Evolutionary conservation across 352 stramenopile species (phyloP), one percentile per base, ranked within the genome.

Genomic region (Aphanomyces stellatus): DNA sequence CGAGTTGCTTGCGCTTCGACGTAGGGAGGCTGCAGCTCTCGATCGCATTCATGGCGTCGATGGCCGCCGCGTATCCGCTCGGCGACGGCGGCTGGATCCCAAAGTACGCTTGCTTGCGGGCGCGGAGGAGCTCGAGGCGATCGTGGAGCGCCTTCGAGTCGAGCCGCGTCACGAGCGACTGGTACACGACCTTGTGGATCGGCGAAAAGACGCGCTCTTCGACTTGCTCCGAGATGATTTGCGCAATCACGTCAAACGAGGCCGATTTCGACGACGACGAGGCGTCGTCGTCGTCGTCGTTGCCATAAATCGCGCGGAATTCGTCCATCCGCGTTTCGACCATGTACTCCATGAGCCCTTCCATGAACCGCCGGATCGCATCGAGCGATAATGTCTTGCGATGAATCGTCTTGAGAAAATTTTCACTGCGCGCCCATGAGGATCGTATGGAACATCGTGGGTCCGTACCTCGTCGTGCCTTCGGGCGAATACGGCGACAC

Each of bases 171-270:
- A 74, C 80, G 40, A 95, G 79, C 51, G 80, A 87, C 40, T 85
- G 75, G 56, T 87, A 73, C 46, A 95, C 83, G 13, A 60, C 65
- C 11, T 78, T 80, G 57, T 93, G 91, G 7, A 93, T 69, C 30
- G 86, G 83, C 62, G 86, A 91, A 30, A 92, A 88, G 13, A 95
- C 78, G 48, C 84, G 81, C 74, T 93, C 86, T 56, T 95, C 86
- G 57, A 93, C 88, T 70, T 95, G 82, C 53, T 93, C 81, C 37
- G 87, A 78, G 31, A 93, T 85, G 65, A 93, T 87, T 17, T 51
- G 31, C 8, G 66, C 62, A 43, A 90, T 69, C 51, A 90, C 85
- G 33, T 88, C 81, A 6, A 62, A 51, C 74, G n/a, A 11, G 63
- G 49, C n/a, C n/a, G n/a, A n/a, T n/a, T n/a, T n/a, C n/a, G n/a